phyloP scores from a whole-genome alignment of 257 asterid genomes.

The Vinca minor region DNA sequence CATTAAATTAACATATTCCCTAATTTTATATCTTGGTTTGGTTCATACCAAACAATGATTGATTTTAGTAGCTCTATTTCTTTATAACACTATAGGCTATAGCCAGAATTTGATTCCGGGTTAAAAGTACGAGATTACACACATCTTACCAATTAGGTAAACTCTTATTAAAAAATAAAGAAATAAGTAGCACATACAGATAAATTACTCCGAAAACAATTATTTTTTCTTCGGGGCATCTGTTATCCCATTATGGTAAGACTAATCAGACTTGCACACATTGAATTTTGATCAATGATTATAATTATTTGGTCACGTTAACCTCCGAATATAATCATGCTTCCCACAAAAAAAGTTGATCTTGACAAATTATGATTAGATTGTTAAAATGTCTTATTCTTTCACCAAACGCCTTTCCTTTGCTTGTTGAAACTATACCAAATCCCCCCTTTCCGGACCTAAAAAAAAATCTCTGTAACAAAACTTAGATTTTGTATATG shows the following conservation, averaged over 20 bases:
- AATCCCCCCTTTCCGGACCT: neutral
- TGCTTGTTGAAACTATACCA: conserved; percentile 6
- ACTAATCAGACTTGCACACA: neutral
- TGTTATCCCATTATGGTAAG: no score
- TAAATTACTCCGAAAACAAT: no score
- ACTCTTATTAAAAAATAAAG: no score
- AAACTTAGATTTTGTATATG: neutral
- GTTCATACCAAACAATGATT: neutral
- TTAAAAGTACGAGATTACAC: no score
- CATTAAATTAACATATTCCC: neutral
- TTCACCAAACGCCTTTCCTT: conserved; percentile 1
- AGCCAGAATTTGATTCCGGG: no score
- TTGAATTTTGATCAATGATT: conserved; percentile 1
- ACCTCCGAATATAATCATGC: conserved; percentile 7
- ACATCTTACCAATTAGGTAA: no score
- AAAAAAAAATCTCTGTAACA: neutral
- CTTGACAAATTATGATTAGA: neutral
- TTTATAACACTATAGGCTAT: no score
- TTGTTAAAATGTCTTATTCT: conserved; percentile 15
- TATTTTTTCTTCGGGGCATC: no score
- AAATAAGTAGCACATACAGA: no score
- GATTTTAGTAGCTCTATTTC: no score
- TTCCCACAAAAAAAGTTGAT: conserved; percentile 7
- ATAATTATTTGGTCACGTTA: conserved; percentile 1
- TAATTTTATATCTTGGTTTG: neutral